Evolutionary conservation across 2,329 filamentous ascomycete genomes (phyloP), one percentile per base, ranked within the genome.

Genomic region (Beauveria scarabaeidicola): DNA sequence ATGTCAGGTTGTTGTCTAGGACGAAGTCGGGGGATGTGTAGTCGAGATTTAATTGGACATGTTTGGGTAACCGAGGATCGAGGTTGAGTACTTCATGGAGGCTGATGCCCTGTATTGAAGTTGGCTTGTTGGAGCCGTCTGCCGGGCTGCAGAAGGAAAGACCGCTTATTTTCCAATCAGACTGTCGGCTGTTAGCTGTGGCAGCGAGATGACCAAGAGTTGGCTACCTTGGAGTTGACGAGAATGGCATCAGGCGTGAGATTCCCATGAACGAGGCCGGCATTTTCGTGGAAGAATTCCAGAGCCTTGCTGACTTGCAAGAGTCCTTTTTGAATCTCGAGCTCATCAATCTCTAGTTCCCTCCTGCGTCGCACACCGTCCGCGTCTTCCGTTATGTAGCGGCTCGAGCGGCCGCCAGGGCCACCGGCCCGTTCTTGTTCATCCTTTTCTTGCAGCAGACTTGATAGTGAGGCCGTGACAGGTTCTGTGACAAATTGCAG

Each of bases 111-210:
- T 87, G 81, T 52, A 96, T 84, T 4, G 90, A 88, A 3, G 90
- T 89, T 50, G 87, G 80, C 65, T 88, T 86, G 29, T 84, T 86
- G 21, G 89, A 89, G 66, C 84, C 82, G 66, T 91, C 89, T 52
- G 90, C 84, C 15, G 91, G 89, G 50, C 89, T 89, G 70, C 89
- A 90, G 72, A 97, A 99, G 0, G 89, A 85, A 43, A 99, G 81
- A n/a, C 93, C 94, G 66, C 91, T 93, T 62, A 99, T 90, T 72
- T 99, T 99, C 94, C 94, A 99, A 73, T 99, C 94, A 52, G 90
- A 96, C 87, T 90, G 68, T 68, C 63, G 25, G 61, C 66, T 59
- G 67, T 77, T 69, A 75, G 71, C 62, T 58, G 23, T 9, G 36
- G 36, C 15, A 8, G 17, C 38, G 29, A n/a, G 10, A 11, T n/a